phyloP scores from a whole-genome alignment of 1,139 yeast genomes.

The Taphrina populina region DNA sequence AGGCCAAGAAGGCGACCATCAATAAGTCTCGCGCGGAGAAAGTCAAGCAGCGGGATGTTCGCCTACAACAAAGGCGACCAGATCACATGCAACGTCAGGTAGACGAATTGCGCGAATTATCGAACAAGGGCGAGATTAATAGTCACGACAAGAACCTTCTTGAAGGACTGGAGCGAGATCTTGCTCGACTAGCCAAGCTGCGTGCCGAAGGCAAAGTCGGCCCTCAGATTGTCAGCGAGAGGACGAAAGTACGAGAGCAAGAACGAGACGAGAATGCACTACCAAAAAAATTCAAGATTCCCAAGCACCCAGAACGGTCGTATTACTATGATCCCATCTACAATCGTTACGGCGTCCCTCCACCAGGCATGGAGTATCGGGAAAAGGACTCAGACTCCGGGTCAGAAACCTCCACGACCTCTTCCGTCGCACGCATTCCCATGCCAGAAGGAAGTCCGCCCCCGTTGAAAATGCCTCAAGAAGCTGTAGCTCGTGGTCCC shows the following conservation, averaged over 20 bases:
- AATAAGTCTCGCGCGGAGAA: conserved; percentile 24
- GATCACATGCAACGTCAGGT: conserved; percentile 32
- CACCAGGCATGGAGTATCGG: conserved; percentile 36
- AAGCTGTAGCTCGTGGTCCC: not conserved
- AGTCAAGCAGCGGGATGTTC: conserved; percentile 9
- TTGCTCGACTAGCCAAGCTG: conserved; percentile 8
- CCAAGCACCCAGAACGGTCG: conserved; percentile 32
- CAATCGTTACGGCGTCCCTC: conserved; percentile 37
- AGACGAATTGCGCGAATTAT: conserved; percentile 18
- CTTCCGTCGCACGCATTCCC: conserved; percentile 34
- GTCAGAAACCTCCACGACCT: conserved; percentile 17
- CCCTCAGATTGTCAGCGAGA: conserved; percentile 16
- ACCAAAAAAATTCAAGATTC: not conserved
- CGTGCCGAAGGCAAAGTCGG: conserved; percentile 13
- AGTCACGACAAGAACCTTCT: conserved; percentile 9
- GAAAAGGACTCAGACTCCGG: conserved; percentile 25
- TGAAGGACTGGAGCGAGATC: conserved; percentile 10
- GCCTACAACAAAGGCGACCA: conserved; percentile 27
- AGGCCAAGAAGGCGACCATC: conserved; percentile 25
- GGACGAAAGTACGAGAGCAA: conserved; percentile 1
- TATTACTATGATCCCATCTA: conserved; percentile 36
- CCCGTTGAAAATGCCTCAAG: not conserved
- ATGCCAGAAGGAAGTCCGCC: conserved; percentile 34
- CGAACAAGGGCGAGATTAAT: not conserved
- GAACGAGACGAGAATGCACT: conserved; percentile 2